These are phyloP conservation scores for Phytophthora fragariaefolia DNA, from an alignment of 352 stramenopile species.

Conservation along the genomic window DNA sequence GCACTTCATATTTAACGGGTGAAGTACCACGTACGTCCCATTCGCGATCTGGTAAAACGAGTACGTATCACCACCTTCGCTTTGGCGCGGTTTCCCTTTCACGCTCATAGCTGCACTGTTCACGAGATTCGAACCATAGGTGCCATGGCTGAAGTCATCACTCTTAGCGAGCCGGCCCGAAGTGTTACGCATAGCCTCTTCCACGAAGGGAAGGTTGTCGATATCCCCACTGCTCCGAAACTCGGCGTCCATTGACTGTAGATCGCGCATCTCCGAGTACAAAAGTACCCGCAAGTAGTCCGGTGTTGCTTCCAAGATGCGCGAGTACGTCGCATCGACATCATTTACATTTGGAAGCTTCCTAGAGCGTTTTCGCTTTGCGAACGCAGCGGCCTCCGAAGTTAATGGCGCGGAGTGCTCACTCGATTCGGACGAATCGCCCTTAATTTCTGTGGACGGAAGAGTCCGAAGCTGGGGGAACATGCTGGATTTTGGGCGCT, in stretches of 20 bases:
- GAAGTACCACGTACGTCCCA: conserved; percentile 89
- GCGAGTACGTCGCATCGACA: conserved; percentile 65
- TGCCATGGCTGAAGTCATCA: conserved; percentile 25
- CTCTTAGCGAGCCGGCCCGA: conserved; percentile 57
- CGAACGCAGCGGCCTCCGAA: conserved; percentile 29
- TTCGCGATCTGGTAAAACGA: conserved; percentile 90
- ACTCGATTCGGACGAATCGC: neutral
- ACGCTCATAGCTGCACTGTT: neutral
- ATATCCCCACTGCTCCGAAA: conserved; percentile 75
- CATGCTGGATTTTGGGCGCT: conserved; percentile 72
- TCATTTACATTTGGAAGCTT: conserved; percentile 77
- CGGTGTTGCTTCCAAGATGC: conserved; percentile 74
- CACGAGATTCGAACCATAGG: conserved; percentile 10
- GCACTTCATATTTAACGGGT: conserved; percentile 91
- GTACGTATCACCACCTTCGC: conserved; percentile 50
- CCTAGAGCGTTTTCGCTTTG: conserved; percentile 45
- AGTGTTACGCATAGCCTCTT: conserved; percentile 79
- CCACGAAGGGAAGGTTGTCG: conserved; percentile 79
- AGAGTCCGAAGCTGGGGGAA: conserved; percentile 63
- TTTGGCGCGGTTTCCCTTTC: conserved; percentile 23
- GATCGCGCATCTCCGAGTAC: conserved; percentile 68
- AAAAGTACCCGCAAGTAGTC: conserved; percentile 72
- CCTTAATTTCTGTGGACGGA: conserved; percentile 12
- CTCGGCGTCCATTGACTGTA: conserved; percentile 75
- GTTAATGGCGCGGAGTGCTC: conserved; percentile 7